Conservation (phyloP, 768 basidiomycete genomes). For the Lentinula edodes region DNA sequence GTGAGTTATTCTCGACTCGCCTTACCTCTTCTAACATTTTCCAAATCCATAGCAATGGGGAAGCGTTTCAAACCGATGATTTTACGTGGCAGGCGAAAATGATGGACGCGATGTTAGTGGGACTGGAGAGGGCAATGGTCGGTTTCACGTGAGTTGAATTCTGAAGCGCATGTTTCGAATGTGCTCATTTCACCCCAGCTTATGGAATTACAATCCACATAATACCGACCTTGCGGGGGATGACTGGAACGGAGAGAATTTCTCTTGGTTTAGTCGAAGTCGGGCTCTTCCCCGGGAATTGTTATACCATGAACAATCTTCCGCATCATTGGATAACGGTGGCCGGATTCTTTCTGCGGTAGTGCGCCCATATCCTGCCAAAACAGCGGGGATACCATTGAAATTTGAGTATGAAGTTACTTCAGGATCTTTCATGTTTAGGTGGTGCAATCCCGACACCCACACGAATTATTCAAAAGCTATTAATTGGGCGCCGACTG, state of each 20-base stretch:
- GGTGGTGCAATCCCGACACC: slow-evolving; percentile 48
- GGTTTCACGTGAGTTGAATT: slow-evolving; percentile 73
- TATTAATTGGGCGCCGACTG: slow-evolving; percentile 10
- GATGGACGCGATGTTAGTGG: slow-evolving; percentile 93
- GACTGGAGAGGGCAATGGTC: slow-evolving; percentile 66
- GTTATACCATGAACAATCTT: slow-evolving; percentile 53
- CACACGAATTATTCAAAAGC: not conserved
- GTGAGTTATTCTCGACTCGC: slow-evolving; percentile 36
- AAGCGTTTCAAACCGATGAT: slow-evolving; percentile 67
- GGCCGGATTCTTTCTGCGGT: slow-evolving; percentile 70
- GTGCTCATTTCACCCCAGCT: not conserved
- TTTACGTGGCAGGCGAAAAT: slow-evolving; percentile 82
- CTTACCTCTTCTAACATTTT: not conserved
- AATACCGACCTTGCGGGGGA: slow-evolving; percentile 81
- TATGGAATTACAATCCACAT: slow-evolving; percentile 93
- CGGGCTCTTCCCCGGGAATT: slow-evolving; percentile 53
- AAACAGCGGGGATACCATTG: slow-evolving; percentile 81
- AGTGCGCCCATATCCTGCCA: slow-evolving; percentile 88
- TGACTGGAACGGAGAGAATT: slow-evolving; percentile 95
- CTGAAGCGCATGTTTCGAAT: not conserved
- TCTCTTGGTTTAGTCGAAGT: slow-evolving; percentile 81
- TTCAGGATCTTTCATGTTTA: slow-evolving; percentile 57
- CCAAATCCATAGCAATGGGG: slow-evolving; percentile 45
- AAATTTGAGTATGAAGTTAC: slow-evolving; percentile 74
- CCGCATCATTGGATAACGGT: slow-evolving; percentile 77